Evolutionary conservation across 2,329 filamentous ascomycete genomes (phyloP).

Genomic region (Herpotrichia juniperi): DNA sequence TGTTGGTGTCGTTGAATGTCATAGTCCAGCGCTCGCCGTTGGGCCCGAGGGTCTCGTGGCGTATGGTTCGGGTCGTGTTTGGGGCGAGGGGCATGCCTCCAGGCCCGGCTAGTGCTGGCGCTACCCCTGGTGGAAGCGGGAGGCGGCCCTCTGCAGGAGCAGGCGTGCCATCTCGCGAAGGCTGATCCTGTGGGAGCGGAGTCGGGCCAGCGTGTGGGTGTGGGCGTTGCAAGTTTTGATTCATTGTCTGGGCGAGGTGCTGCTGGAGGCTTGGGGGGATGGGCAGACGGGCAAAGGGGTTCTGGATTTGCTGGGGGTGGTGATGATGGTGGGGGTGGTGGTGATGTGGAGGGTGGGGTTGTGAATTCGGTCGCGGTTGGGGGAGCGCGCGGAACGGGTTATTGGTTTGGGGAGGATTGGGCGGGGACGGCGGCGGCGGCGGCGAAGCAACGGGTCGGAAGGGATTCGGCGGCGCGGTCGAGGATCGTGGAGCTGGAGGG

Average conservation of each 20-base stretch:
- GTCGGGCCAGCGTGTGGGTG: conserved; percentile 5
- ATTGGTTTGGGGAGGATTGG: conserved; percentile 30
- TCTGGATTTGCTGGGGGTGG: conserved; percentile 11
- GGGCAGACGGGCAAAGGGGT: conserved; percentile 13
- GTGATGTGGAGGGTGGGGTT: conserved; percentile 25
- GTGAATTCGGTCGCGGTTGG: conserved; percentile 34
- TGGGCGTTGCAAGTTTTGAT: conserved; percentile 15
- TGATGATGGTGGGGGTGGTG: conserved; percentile 26
- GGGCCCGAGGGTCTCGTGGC: conserved; percentile 57
- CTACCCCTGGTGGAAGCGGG: neutral
- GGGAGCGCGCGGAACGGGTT: conserved; percentile 38
- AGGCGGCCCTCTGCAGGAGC: conserved; percentile 4
- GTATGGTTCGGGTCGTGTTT: conserved; percentile 49
- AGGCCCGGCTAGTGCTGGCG: conserved; percentile 10
- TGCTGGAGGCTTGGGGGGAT: conserved; percentile 21
- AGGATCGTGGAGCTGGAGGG: conserved; percentile 29
- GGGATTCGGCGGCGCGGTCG: conserved; percentile 43
- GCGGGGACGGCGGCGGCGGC: conserved; percentile 9
- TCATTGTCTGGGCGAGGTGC: conserved; percentile 30
- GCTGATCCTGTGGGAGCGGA: conserved; percentile 21
- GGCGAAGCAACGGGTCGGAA: conserved; percentile 27
- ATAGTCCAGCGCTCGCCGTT: conserved; percentile 61
- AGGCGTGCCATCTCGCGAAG: conserved; percentile 13
- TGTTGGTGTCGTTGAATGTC: conserved; percentile 55
- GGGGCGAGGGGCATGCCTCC: conserved; percentile 18